A percentile compares a stretch with the other conserved stretches of the same genome.
These are phyloP conservation scores for Ophiostoma australiae DNA, from an alignment of 2,329 filamentous ascomycete genomes.

Conservation along the genomic window DNA sequence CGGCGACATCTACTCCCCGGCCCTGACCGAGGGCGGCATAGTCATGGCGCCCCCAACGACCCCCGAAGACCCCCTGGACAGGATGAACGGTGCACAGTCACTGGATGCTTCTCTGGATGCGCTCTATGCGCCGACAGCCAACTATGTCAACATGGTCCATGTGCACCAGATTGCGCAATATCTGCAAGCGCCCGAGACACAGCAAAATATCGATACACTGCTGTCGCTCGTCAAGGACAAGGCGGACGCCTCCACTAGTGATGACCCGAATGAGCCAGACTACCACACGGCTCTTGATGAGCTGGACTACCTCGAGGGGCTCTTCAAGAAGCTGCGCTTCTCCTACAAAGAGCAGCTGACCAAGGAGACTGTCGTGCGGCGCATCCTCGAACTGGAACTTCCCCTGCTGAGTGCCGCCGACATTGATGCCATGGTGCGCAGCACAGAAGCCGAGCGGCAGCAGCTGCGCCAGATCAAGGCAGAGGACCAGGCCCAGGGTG, in stretches of 20 bases:
- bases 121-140: conserved; percentile 16
- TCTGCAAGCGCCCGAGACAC: conserved; percentile 22
- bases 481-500: conserved; percentile 68
- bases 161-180: conserved; percentile 26
- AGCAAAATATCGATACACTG: conserved; percentile 24
- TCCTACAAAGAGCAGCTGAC: conserved; percentile 98
- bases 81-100: neutral
- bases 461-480: conserved; percentile 74
- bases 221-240: conserved; percentile 23
- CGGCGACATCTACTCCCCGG: conserved; percentile 16
- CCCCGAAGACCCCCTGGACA: neutral
- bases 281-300: conserved; percentile 43
- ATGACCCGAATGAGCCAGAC: conserved; percentile 4
- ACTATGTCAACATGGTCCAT: conserved; percentile 24
- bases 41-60: conserved; percentile 17
- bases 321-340: conserved; percentile 94
- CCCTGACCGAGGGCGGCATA: neutral
- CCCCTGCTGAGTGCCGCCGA: conserved; percentile 77
- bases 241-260: neutral
- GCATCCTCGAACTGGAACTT: conserved; percentile 85
- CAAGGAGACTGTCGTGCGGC: conserved; percentile 94
- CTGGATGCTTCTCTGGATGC: conserved; percentile 3
- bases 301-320: conserved; percentile 83
- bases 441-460: conserved; percentile 63
- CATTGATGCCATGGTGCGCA: conserved; percentile 68